Conservation (phyloP, 345 rosid species). For the Salix koriyanagi region DNA sequence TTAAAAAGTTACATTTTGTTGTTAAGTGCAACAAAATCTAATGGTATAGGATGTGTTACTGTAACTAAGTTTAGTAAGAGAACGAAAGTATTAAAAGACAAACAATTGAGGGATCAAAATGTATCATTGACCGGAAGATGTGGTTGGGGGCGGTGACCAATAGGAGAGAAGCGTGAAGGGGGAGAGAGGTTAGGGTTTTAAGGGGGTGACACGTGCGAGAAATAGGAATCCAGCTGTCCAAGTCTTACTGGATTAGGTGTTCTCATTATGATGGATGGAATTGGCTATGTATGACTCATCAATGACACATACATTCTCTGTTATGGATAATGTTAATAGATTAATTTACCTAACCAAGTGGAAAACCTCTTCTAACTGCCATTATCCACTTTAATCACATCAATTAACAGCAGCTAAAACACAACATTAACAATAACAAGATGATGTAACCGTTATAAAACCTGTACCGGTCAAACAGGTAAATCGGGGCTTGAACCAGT, state of each 20-base stretch:
- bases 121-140: no score
- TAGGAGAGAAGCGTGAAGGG: conserved; percentile 26
- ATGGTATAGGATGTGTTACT: no score
- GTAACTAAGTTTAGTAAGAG: no score
- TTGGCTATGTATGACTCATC: conserved; percentile 18
- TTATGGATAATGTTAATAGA: conserved; percentile 22
- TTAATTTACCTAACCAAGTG: neutral
- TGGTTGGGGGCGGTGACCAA: conserved; percentile 33
- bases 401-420: neutral
- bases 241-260: conserved; percentile 50
- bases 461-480: no score
- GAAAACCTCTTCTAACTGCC: neutral
- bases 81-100: no score
- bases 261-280: neutral
- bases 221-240: conserved; percentile 61
- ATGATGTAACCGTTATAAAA: no score
- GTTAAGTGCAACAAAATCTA: no score
- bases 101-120: no score
- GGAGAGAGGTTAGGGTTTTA: conserved; percentile 55
- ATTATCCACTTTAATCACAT: neutral
- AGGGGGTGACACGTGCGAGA: conserved; percentile 56
- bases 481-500: no score
- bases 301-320: neutral
- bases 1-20: no score
- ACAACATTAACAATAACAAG: neutral